These are phyloP conservation scores for Podospora pseudopauciseta DNA, from an alignment of 495 filamentous ascomycete species.

Conservation along the genomic window DNA sequence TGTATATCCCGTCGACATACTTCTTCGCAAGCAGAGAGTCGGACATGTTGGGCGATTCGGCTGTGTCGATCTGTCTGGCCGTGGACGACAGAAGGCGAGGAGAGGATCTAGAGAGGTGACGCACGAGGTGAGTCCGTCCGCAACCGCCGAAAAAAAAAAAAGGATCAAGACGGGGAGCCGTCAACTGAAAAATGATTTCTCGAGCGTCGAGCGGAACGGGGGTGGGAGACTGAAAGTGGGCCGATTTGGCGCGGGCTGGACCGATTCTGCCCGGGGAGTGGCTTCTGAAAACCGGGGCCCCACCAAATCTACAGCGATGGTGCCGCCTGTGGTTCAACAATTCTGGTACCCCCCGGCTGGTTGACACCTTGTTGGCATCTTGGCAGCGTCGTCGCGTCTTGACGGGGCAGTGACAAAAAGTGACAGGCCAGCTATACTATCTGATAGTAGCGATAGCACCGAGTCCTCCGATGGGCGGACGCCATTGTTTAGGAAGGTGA, in stretches of 20 bases:
- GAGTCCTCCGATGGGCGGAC: background rate
- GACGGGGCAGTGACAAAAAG: background rate
- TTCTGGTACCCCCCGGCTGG: conserved; percentile 1
- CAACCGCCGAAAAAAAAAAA: background rate
- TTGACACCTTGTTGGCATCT: background rate
- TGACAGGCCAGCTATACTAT: background rate
- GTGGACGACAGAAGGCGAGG: background rate
- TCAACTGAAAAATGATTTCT: conserved; percentile 10
- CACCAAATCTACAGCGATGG: conserved; percentile 15
- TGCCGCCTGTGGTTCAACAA: conserved; percentile 7
- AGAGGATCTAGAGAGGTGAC: background rate
- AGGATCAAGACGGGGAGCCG: conserved; percentile 10
- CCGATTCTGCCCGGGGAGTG: conserved; percentile 19
- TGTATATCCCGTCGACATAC: conserved; percentile 71
- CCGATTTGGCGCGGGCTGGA: conserved; percentile 22
- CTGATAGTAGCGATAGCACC: background rate
- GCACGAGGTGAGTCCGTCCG: background rate
- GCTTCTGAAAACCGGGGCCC: conserved; percentile 7
- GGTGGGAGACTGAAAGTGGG: conserved; percentile 13
- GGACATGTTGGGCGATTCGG: conserved; percentile 20
- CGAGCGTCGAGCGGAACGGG: background rate
- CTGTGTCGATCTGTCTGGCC: conserved; percentile 6
- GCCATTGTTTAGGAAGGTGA: background rate
- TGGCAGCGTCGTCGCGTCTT: background rate
- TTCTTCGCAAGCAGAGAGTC: conserved; percentile 35